phyloP scores from a whole-genome alignment of 75 land plant genomes.

The Pseudotsuga menziesii region DNA sequence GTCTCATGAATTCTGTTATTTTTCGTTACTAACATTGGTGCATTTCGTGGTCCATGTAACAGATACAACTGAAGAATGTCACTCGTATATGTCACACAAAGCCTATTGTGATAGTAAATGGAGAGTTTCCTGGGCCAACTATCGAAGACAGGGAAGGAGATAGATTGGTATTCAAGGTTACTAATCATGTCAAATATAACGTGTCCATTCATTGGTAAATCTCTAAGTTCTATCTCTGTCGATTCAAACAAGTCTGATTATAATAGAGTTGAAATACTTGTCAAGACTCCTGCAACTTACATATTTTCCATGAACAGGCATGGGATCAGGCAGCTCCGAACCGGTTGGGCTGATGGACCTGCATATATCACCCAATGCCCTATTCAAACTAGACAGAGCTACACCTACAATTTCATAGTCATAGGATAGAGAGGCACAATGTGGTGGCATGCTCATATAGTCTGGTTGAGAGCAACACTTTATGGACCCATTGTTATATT shows the following conservation, averaged over 20 bases:
- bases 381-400: constrained; percentile 12
- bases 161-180: constrained; percentile 17
- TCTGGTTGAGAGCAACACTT: constrained; percentile 35
- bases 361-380: constrained; percentile 46
- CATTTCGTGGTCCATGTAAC: neutral
- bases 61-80: constrained; percentile 16
- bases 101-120: constrained; percentile 23
- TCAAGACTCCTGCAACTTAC: neutral
- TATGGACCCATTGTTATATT: constrained; percentile 36
- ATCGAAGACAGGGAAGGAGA: constrained; percentile 26
- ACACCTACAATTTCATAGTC: constrained; percentile 27
- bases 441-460: constrained; percentile 43
- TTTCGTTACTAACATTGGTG: neutral
- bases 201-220: constrained; percentile 28
- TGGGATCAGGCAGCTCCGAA: constrained; percentile 28
- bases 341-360: constrained; percentile 37
- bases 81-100: constrained; percentile 17
- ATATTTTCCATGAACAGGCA: constrained; percentile 23
- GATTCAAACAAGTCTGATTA: neutral
- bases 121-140: constrained; percentile 26
- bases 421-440: constrained; percentile 31
- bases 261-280: neutral
- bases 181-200: constrained; percentile 25
- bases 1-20: neutral
- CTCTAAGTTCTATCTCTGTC: neutral